Percentiles rank a stretch among this genome's conserved stretches.
phyloP scores from a whole-genome alignment of 129 eudicot genomes.

The Saposhnikovia divaricata region DNA sequence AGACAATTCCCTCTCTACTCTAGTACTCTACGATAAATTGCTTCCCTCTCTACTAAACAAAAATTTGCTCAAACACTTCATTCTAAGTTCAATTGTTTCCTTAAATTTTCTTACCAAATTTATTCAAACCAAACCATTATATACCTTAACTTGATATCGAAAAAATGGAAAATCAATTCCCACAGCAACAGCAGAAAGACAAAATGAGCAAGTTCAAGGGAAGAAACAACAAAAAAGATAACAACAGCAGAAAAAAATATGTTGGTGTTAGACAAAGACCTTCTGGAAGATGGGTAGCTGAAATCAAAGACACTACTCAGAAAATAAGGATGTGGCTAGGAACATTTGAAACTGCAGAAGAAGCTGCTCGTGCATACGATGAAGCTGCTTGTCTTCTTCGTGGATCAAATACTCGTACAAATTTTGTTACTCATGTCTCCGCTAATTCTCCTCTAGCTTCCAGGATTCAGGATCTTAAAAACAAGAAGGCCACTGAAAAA shows the following conservation, averaged over 20 bases:
- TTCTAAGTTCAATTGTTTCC: background rate
- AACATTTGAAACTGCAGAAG: conserved; percentile 79
- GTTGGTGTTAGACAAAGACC: conserved; percentile 4
- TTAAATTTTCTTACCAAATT: no score
- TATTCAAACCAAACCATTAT: no score
- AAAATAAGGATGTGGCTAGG: conserved; percentile 23
- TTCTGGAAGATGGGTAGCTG: conserved; percentile 7
- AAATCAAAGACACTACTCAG: background rate
- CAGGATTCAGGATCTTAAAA: conserved; percentile 49
- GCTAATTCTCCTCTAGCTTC: conserved; percentile 65
- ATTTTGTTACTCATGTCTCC: conserved; percentile 55
- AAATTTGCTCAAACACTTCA: background rate
- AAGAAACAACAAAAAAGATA: background rate
- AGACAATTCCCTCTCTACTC: background rate
- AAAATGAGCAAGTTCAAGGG: background rate
- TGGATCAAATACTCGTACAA: conserved; percentile 65
- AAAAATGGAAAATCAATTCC: background rate
- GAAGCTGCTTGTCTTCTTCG: conserved; percentile 83
- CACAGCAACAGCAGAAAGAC: background rate
- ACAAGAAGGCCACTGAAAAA: conserved; percentile 42
- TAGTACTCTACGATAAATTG: background rate
- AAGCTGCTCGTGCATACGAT: conserved; percentile 81
- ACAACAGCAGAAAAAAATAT: background rate
- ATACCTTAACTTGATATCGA: no score
- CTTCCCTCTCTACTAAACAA: background rate